Base-by-base conservation (phyloP, 108 stramenopile genomes). In the Asterionellopsis glacialis region DNA sequence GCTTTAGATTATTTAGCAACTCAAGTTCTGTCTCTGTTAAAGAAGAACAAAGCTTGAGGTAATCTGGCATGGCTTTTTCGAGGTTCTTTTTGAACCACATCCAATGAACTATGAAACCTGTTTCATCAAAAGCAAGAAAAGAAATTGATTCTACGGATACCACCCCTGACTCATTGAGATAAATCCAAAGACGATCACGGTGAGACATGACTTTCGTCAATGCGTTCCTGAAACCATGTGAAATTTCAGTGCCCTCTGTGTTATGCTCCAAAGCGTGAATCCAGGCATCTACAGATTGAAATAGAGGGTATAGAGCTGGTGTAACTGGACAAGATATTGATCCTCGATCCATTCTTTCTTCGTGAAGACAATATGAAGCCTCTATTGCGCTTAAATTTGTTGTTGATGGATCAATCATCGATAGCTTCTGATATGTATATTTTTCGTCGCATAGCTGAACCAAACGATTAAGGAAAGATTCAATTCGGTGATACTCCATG, bases 21-120 rank as follows among this genome's bases (percentile, higher is more conserved):
- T 40, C 21, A 13, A 41, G 43, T 27, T 61, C 54, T 13, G 23
- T 18, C 25, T 19, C 52, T 47, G 23, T 42, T 14, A 22, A 60
- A 43, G 24, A 25, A 41, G n/a, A 33, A 33, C 33, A 2, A 33
- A 33, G 7, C 33, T 33, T 33, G 33, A 33, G 33, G 7, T 33
- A 33, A 5, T 33, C 33, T 7, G 33, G 33, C 2, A 11, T 38
- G 41, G 21, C 47, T 48, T 7, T 9, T 48, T 16, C 21, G 6
- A 69, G 49, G 9, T 9, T 12, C 33, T 87, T 87, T 47, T 71
- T 82, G 13, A 92, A 49, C 91, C 92, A 93, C 18, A 53, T 59
- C 76, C 89, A 93, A 23, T 90, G 83, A 10, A 88, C 79, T 16
- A 90, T 65, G 51, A 93, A 93, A 43, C 85, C 84, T 18, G 76